Evolutionary conservation across 108 stramenopile species (phyloP).

Genomic region (Schizochytrium sp.): DNA sequence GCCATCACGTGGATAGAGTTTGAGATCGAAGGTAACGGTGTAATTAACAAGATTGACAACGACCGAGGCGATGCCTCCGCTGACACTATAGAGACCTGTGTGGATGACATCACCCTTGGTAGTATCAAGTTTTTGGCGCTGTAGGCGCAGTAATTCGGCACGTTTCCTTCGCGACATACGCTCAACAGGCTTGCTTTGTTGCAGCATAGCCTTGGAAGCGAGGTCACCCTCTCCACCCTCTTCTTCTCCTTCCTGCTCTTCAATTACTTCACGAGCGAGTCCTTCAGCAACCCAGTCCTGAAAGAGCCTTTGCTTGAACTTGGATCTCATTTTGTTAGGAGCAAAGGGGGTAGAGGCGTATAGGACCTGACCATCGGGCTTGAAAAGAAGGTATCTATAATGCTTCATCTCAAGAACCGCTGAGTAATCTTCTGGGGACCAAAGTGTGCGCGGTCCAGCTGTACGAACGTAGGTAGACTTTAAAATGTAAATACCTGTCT

Average conservation of each 20-base stretch:
- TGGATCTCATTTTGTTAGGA: conserved; percentile 11
- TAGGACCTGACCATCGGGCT: conserved; percentile 42
- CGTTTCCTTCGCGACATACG: background rate
- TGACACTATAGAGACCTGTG: background rate
- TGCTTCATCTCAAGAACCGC: background rate
- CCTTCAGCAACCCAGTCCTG: conserved; percentile 20
- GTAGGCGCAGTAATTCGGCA: conserved; percentile 30
- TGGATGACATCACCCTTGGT: background rate
- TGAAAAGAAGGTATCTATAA: conserved; percentile 43
- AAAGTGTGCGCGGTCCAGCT: conserved; percentile 24
- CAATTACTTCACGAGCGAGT: background rate
- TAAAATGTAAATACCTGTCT: conserved; percentile 46
- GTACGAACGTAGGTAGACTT: conserved; percentile 7
- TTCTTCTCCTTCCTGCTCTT: background rate
- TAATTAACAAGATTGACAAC: conserved; percentile 45
- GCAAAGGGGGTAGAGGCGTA: conserved; percentile 19
- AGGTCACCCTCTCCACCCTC: background rate
- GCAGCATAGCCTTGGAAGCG: background rate
- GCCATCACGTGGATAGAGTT: conserved; percentile 42
- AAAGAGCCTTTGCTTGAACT: conserved; percentile 24
- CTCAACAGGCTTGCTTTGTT: background rate
- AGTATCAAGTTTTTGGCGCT: conserved; percentile 8
- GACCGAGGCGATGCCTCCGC: background rate
- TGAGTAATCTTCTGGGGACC: conserved; percentile 32
- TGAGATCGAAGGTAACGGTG: conserved; percentile 41